These are phyloP conservation scores for Pleurotus djamor DNA, from an alignment of 768 basidiomycete species.

Conservation along the genomic window DNA sequence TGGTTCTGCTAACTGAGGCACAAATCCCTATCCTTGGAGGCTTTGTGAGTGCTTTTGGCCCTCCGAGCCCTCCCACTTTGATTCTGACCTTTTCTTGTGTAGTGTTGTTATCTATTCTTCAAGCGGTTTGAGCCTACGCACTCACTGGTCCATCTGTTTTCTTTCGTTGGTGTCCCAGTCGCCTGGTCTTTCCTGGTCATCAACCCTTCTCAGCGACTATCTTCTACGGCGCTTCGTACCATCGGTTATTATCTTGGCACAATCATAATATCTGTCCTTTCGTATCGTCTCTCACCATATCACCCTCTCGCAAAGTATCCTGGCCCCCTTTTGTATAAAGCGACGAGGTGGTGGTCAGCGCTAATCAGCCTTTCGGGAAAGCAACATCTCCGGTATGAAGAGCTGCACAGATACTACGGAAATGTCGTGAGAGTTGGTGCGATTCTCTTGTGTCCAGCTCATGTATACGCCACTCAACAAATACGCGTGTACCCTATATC, in stretches of 20 bases:
- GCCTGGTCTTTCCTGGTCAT: neutral
- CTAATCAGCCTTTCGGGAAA: slow-evolving; percentile 30
- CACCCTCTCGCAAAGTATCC: slow-evolving; percentile 47
- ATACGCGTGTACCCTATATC: neutral
- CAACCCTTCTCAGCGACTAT: neutral
- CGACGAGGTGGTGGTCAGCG: slow-evolving; percentile 35
- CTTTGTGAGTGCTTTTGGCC: too few species aligned
- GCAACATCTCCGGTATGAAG: slow-evolving; percentile 38
- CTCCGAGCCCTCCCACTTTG: too few species aligned
- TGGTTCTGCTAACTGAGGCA: too few species aligned
- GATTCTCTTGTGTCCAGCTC: too few species aligned
- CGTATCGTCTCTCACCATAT: slow-evolving; percentile 43
- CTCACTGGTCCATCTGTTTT: neutral
- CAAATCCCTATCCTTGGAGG: too few species aligned
- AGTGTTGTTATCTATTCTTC: neutral
- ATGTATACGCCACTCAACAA: neutral
- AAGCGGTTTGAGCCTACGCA: neutral
- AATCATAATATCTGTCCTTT: slow-evolving; percentile 16
- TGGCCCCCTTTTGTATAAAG: slow-evolving; percentile 36
- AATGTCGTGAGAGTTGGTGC: slow-evolving; percentile 44
- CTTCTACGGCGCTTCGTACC: neutral
- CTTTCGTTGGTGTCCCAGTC: neutral
- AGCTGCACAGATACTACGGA: slow-evolving; percentile 51
- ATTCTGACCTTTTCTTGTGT: too few species aligned
- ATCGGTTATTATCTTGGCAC: slow-evolving; percentile 2